Conservation (phyloP, 345 rosid genomes). For the Brassica cretica region DNA sequence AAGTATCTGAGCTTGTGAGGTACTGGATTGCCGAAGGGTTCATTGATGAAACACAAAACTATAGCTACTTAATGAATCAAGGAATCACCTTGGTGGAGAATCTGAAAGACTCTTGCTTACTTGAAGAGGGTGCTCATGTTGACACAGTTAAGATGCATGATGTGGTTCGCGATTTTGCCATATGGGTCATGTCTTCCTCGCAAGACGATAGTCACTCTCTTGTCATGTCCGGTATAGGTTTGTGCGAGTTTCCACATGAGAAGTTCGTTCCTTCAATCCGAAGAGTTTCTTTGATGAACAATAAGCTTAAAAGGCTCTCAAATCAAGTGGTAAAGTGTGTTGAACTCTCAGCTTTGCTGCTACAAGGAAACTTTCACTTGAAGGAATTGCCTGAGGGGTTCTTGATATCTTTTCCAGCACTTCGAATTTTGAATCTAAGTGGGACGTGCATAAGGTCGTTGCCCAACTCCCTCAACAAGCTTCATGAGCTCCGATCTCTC, state of each 20-base stretch:
- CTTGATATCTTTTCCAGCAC: conserved; percentile 38
- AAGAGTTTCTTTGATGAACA: conserved; percentile 52
- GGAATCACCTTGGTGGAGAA: conserved; percentile 47
- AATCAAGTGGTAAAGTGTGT: conserved; percentile 20
- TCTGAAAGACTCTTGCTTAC: conserved; percentile 48
- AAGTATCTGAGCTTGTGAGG: conserved; percentile 40
- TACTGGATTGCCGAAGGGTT: conserved; percentile 52
- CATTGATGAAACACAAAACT: conserved; percentile 36
- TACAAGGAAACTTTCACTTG: conserved; percentile 42
- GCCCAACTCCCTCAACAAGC: conserved; percentile 33
- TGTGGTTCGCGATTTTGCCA: conserved; percentile 50
- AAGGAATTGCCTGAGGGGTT: conserved; percentile 30
- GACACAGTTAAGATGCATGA: conserved; percentile 52
- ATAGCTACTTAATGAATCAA: conserved; percentile 33
- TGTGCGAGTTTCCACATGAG: conserved; percentile 27
- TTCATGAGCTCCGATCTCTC: conserved; percentile 40
- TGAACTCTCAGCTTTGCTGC: conserved; percentile 36
- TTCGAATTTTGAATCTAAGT: conserved; percentile 42
- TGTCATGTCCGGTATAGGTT: conserved; percentile 38
- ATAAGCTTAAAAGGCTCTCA: conserved; percentile 31
- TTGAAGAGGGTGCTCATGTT: conserved; percentile 43
- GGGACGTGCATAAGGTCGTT: conserved; percentile 39
- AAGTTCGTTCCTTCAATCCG: conserved; percentile 33
- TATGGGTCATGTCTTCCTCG: conserved; percentile 40
- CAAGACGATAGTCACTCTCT: conserved; percentile 34